Evolutionary conservation across 1,284 basidiomycete genomes (phyloP).

Genomic region (Taiwanofungus camphoratus): DNA sequence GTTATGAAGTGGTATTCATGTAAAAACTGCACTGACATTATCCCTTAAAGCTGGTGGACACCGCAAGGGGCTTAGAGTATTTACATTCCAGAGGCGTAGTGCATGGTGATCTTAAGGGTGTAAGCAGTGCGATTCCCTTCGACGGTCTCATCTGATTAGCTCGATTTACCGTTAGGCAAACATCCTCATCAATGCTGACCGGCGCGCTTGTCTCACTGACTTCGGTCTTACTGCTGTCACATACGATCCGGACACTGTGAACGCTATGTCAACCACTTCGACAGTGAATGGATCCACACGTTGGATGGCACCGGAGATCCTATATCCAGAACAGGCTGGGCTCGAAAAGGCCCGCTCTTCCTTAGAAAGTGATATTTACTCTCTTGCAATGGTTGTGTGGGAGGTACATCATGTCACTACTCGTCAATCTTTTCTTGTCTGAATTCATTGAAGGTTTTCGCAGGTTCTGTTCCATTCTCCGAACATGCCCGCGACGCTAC

Average conservation of each 20-base stretch:
- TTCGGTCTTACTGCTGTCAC: constrained; percentile 8
- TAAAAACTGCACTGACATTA: no score
- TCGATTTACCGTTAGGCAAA: constrained; percentile 1
- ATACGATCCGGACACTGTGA: constrained; percentile 7
- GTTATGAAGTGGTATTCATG: background rate
- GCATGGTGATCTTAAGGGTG: constrained; percentile 12
- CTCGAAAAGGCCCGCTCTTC: background rate
- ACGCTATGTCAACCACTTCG: background rate
- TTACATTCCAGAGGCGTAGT: constrained; percentile 6
- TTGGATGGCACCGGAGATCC: constrained; percentile 12
- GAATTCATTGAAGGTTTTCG: no score
- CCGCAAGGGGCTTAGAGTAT: constrained; percentile 9
- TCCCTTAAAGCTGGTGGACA: constrained; percentile 4
- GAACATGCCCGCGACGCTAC: constrained; percentile 1
- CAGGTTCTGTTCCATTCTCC: constrained; percentile 1
- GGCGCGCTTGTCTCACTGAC: constrained; percentile 7
- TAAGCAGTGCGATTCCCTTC: background rate
- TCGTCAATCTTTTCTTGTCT: no score
- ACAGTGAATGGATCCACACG: constrained; percentile 2
- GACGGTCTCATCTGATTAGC: background rate
- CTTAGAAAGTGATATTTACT: constrained; percentile 6
- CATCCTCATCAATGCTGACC: constrained; percentile 5
- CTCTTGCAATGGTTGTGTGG: constrained; percentile 8
- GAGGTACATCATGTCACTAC: no score
- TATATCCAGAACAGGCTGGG: constrained; percentile 4